A percentile compares a stretch with the other conserved stretches of the same genome.
These are phyloP conservation scores for Friedmanniomyces endolithicus DNA, from an alignment of 495 filamentous ascomycete genomes.

Conservation along the genomic window DNA sequence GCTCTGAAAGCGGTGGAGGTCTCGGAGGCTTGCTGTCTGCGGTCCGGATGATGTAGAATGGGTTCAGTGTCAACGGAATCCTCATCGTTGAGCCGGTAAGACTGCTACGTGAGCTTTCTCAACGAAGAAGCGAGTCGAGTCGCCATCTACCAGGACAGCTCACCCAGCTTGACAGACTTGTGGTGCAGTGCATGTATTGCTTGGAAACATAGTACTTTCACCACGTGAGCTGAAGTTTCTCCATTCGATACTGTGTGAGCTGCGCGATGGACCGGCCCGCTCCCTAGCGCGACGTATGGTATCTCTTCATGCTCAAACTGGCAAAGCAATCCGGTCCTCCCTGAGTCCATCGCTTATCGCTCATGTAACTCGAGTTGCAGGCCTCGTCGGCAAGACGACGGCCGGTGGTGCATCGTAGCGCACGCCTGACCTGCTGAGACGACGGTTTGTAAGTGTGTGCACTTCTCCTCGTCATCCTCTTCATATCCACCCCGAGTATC, in stretches of 20 bases:
- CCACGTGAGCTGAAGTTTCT: too few relatives aligned
- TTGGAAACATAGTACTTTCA: too few relatives aligned
- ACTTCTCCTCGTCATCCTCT: not conserved
- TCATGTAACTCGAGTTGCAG: not conserved
- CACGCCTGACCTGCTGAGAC: not conserved
- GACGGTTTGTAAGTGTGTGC: not conserved
- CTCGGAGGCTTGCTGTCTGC: conserved; percentile 39
- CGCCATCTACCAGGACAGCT: too few relatives aligned
- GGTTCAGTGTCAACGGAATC: conserved; percentile 36
- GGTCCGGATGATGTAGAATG: conserved; percentile 39
- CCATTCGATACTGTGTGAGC: too few relatives aligned
- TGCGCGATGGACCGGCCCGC: too few relatives aligned
- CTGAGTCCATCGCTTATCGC: not conserved
- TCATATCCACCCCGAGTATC: not conserved
- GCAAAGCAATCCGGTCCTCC: not conserved
- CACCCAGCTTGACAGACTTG: too few relatives aligned
- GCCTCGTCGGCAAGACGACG: too few relatives aligned
- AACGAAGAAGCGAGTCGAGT: too few relatives aligned
- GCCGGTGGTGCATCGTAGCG: not conserved
- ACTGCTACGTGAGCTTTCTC: too few relatives aligned
- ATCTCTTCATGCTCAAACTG: too few relatives aligned
- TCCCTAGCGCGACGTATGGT: too few relatives aligned
- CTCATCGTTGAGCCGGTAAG: conserved; percentile 32
- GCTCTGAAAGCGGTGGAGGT: conserved; percentile 44
- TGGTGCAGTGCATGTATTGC: too few relatives aligned